A percentile compares a stretch with the other conserved stretches of the same genome.
Evolutionary conservation across 192 early-diverging fungal species (phyloP).

Genomic region (Linnemannia hyalina): DNA sequence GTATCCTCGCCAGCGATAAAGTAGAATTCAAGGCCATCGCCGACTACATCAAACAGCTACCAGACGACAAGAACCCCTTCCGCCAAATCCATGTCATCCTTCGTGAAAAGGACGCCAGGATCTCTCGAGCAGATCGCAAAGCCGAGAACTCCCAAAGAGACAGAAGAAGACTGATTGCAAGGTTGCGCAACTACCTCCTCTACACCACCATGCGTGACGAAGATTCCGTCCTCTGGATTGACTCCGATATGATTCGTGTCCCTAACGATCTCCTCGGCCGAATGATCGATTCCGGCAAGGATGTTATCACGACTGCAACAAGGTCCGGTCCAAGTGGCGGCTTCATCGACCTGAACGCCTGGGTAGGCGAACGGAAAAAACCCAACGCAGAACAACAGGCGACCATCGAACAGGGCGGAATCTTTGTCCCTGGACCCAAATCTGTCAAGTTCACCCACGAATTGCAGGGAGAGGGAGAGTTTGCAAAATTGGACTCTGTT

Average conservation of each 20-base stretch:
- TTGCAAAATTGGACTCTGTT: constrained; percentile 46
- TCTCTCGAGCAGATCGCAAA: constrained; percentile 40
- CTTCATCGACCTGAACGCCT: constrained; percentile 10
- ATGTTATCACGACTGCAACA: constrained; percentile 54
- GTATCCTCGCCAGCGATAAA: neutral
- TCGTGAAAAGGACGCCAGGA: constrained; percentile 1
- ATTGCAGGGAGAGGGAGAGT: constrained; percentile 1
- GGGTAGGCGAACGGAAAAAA: constrained; percentile 15
- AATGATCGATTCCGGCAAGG: constrained; percentile 53
- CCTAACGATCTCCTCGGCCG: constrained; percentile 30
- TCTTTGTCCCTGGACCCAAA: neutral
- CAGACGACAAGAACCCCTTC: neutral
- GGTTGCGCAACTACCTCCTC: constrained; percentile 43
- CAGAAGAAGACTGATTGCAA: constrained; percentile 42
- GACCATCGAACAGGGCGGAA: constrained; percentile 7
- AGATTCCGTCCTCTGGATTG: constrained; percentile 56
- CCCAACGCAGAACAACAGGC: constrained; percentile 30
- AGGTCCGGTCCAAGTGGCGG: neutral
- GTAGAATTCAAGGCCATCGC: neutral
- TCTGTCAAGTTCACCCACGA: constrained; percentile 10
- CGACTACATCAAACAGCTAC: neutral
- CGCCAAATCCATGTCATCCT: constrained; percentile 1
- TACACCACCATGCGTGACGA: constrained; percentile 23
- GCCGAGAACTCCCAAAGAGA: constrained; percentile 24
- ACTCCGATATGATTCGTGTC: constrained; percentile 50